Percentiles rank a stretch among this genome's conserved stretches.
These are phyloP conservation scores for Glutinoglossum americanum DNA, from an alignment of 495 filamentous ascomycete genomes.

Conservation along the genomic window DNA sequence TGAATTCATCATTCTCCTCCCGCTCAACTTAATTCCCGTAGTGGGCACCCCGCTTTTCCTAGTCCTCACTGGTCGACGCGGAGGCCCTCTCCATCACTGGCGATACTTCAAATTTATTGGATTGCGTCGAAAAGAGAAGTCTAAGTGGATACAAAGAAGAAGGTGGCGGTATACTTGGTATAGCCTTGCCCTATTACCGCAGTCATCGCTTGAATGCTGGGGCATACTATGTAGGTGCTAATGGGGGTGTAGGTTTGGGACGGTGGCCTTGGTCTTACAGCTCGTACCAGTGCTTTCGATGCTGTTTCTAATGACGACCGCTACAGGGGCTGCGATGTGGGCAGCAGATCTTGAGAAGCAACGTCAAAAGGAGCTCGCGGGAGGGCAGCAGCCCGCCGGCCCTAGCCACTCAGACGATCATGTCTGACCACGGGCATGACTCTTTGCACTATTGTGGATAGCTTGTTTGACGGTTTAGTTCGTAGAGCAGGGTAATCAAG, in stretches of 20 bases:
- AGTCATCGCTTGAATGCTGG: background rate
- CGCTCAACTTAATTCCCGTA: conserved; percentile 42
- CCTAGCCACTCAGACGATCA: background rate
- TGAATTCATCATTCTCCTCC: conserved; percentile 27
- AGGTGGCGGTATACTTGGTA: conserved; percentile 42
- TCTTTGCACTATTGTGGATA: too few species aligned
- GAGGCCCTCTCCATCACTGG: conserved; percentile 45
- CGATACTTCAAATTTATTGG: conserved; percentile 39
- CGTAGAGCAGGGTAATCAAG: too few species aligned
- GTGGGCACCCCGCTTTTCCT: conserved; percentile 42
- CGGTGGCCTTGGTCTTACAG: conserved; percentile 36
- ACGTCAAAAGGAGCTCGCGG: conserved; percentile 2
- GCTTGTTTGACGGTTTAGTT: too few species aligned
- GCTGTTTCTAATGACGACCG: conserved; percentile 45
- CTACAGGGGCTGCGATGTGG: conserved; percentile 41
- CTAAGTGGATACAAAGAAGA: conserved; percentile 26
- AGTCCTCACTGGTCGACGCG: conserved; percentile 38
- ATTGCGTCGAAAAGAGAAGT: conserved; percentile 34
- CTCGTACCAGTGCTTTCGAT: conserved; percentile 40
- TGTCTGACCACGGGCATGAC: background rate
- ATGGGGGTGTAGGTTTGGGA: conserved; percentile 28
- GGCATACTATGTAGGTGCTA: background rate
- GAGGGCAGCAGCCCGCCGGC: background rate
- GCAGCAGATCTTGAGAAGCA: conserved; percentile 31
- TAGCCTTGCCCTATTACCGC: conserved; percentile 6